Conservation (phyloP, 495 filamentous ascomycete genomes). For the Tuber indicum region DNA sequence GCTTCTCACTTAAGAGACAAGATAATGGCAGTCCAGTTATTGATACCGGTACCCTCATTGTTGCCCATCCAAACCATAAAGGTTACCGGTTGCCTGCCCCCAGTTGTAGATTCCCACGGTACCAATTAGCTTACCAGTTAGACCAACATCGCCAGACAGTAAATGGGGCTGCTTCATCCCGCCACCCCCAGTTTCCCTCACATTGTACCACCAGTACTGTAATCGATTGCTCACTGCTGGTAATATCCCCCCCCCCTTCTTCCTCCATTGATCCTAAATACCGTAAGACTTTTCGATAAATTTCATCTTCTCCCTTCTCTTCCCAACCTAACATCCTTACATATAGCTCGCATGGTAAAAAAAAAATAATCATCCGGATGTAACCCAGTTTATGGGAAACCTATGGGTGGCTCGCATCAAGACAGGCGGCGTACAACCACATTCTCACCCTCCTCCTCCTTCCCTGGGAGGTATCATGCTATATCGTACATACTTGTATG, state of each 20-base stretch:
- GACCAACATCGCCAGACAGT: background rate
- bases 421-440: background rate
- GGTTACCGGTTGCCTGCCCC: background rate
- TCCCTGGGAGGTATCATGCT: background rate
- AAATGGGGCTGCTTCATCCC: background rate
- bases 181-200: background rate
- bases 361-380: background rate
- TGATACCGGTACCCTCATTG: background rate
- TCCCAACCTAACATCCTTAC: background rate
- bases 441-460: background rate
- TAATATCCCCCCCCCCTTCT: background rate
- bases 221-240: background rate
- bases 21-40: background rate
- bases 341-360: background rate
- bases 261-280: background rate
- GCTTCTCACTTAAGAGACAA: background rate
- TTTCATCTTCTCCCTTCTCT: background rate
- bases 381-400: background rate
- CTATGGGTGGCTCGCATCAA: background rate
- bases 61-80: background rate
- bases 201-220: background rate
- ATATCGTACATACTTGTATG: background rate
- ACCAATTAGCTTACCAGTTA: background rate
- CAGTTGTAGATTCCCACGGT: background rate
- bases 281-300: background rate